Base-by-base conservation (phyloP, 73 alveolate species). In the Tetrahymena borealis region DNA sequence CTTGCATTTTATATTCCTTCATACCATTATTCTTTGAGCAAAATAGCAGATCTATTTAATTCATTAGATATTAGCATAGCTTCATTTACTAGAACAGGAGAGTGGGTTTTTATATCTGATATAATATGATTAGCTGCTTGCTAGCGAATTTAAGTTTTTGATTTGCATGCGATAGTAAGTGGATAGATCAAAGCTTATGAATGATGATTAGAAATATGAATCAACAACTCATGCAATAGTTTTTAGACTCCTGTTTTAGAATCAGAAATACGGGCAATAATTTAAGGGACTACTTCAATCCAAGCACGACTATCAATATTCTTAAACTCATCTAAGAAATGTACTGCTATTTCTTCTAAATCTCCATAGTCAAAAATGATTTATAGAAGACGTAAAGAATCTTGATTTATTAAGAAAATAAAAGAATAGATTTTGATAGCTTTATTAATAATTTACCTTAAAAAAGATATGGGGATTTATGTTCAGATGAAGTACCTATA, bases 261-360 rank as follows among this genome's bases (percentile, higher is more conserved):
- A 2, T 98, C 96, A 90, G 98, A 97, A 33, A 98, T 98, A 91
- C 99, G 96, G 7, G 99, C 99, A 31, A 99, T 95, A 33, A 99
- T 94, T 95, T 99, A 97, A 10, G 99, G 99, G 40, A 99, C 97
- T 12, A 99, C 99, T 36, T 97, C 97, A 16, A 98, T 97, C 99
- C 99, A 99, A 16, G 96, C 96, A 90, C 97, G 97, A 36, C 95
- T 94, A 78, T 97, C 98, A 32, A 98, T 96, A 91, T 90, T 94
- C 85, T 97, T 98, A 95, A 96, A 98, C 32, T 98, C 98, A 33
- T 95, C 94, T 94, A 96, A 95, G 92, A 99, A 95, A 60, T 92
- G 94, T 77, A 96, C 93, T 90, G 97, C 97, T 31, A 99, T 96
- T 79, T 96, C 95, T 31, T 94, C 96, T 20, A 94, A 92, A 91